phyloP scores from a whole-genome alignment of 129 eudicot species.

The Pittosporum tobira region DNA sequence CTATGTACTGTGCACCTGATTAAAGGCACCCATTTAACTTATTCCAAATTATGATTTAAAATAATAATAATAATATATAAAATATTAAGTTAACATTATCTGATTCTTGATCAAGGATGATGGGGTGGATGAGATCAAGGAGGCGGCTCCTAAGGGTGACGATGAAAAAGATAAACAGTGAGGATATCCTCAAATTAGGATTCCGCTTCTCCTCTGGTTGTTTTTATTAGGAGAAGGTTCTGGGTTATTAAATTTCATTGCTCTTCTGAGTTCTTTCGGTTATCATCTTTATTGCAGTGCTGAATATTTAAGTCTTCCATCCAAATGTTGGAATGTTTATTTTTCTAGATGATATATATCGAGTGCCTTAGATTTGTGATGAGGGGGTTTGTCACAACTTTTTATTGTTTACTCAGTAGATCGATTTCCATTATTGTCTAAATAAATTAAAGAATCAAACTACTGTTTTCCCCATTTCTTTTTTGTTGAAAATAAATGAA shows the following conservation, averaged over 20 bases:
- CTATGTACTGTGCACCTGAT: background rate
- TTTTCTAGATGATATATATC: background rate
- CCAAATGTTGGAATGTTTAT: conserved; percentile 2
- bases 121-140: conserved; percentile 67
- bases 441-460: background rate
- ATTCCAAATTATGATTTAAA: background rate
- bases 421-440: background rate
- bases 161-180: conserved; percentile 46
- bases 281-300: background rate
- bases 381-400: too few species aligned
- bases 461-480: background rate
- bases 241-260: conserved; percentile 5
- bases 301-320: conserved; percentile 4
- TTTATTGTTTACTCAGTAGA: too few species aligned
- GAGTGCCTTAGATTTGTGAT: too few species aligned
- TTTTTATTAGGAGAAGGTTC: conserved; percentile 24
- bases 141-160: conserved; percentile 41
- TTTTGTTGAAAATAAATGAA: background rate
- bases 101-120: conserved; percentile 43
- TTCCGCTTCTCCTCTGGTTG: conserved; percentile 18
- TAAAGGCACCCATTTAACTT: background rate
- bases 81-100: background rate
- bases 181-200: conserved; percentile 15
- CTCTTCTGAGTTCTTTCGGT: conserved; percentile 1
- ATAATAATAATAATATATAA: background rate